Percentiles rank a stretch among this genome's conserved stretches.
These are phyloP conservation scores for Pythium phragmiticola DNA, from an alignment of 352 stramenopile species.

Conservation along the genomic window DNA sequence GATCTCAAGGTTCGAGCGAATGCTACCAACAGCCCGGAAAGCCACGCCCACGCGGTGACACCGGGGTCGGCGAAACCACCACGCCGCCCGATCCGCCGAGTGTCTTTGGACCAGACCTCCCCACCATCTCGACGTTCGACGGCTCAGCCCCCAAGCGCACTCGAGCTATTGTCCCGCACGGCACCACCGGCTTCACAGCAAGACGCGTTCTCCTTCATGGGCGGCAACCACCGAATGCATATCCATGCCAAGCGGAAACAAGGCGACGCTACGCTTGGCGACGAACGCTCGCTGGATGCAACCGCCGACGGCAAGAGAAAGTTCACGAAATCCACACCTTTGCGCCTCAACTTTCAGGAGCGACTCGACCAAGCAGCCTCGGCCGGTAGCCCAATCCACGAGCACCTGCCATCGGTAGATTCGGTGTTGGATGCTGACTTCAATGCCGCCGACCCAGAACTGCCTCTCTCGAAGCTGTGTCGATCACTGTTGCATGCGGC, in stretches of 20 bases:
- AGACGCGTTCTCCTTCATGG: not conserved
- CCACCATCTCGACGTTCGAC: constrained; percentile 12
- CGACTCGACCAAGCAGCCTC: constrained; percentile 31
- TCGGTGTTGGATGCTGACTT: constrained; percentile 36
- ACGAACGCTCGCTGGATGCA: constrained; percentile 3
- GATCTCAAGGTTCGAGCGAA: constrained; percentile 12
- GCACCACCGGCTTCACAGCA: constrained; percentile 35
- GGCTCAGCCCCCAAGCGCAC: constrained; percentile 25
- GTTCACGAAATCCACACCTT: not conserved
- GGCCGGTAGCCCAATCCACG: not conserved
- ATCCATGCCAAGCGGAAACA: constrained; percentile 23
- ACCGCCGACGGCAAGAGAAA: constrained; percentile 6
- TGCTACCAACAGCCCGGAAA: constrained; percentile 16
- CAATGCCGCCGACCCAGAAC: constrained; percentile 2
- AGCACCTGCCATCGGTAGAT: constrained; percentile 36
- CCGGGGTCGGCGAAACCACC: constrained; percentile 19
- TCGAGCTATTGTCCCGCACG: constrained; percentile 62
- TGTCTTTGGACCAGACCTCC: constrained; percentile 25
- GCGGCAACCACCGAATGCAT: not conserved
- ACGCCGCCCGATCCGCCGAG: constrained; percentile 26
- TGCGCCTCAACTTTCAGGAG: constrained; percentile 39
- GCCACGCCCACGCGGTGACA: constrained; percentile 11
- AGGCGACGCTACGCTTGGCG: not conserved
- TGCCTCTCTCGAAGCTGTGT: constrained; percentile 43
- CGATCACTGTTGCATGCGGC: constrained; percentile 56